Evolutionary conservation across 345 rosid species (phyloP), one percentile per base, ranked within the genome.

Genomic region (Mercurialis annua): DNA sequence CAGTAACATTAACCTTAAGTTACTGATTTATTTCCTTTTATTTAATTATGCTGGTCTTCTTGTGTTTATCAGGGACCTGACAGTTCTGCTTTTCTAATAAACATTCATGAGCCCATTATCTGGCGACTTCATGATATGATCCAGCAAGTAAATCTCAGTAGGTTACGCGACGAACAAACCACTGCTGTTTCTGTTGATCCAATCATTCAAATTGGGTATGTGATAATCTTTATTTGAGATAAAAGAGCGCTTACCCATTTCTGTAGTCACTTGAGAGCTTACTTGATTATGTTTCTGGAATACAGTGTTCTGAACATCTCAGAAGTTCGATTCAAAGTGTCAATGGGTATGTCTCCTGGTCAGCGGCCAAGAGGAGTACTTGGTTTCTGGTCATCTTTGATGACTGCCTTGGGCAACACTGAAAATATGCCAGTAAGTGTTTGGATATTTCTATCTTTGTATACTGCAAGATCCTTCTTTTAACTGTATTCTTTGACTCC

Each of bases 111-210:
- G 72, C 99, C 98, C 46, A 89, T 91, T 70, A 91, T 94, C 69
- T 94, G 99, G 99, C 98, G 99, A 67, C 87, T 94, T 76, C 96
- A 91, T 76, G 98, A 89, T 90, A 90, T 94, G 99, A 81, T 89
- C 67, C 95, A 84, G 81, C 97, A 82, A 78, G 81, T 88, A 80
- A 91, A 86, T 75, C 74, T 89, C 26, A 73, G 86, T 75, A 84
- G 99, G 73, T 73, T 94, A 58, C 70, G 75, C 65, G 85, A 87
- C 71, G 52, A 78, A 70, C 81, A 80, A 55, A 81, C 90, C 34
- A 89, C 93, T 65, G 90, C 97, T 72, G 98, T 89, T 66, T 85
- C 99, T 59, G 97, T 92, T 76, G 99, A 89, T 86, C 99, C 98
- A 53, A 81, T 89, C 71, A 88, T 94, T 84, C 88, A 92, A 70